Percentiles rank a stretch among this genome's conserved stretches.
phyloP scores from a whole-genome alignment of 257 asterid species.

The Salvia miltiorrhiza region DNA sequence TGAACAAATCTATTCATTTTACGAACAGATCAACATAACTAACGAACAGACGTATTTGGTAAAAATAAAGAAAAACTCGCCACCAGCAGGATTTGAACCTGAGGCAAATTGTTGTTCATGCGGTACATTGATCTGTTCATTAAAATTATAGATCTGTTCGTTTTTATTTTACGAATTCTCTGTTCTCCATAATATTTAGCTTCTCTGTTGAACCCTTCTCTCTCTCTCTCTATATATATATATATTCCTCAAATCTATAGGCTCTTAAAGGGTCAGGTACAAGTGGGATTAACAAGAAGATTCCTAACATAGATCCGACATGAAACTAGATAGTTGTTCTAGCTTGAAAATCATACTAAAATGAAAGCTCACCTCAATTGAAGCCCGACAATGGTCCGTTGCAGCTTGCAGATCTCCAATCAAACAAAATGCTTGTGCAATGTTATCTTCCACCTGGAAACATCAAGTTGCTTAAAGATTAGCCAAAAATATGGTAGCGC shows the following conservation, averaged over 20 bases:
- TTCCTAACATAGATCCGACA: background rate
- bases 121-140: too few species aligned
- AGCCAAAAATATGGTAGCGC: background rate
- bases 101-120: too few species aligned
- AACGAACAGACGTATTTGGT: too few species aligned
- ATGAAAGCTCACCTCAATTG: conserved; percentile 52
- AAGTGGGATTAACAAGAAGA: background rate
- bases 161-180: too few species aligned
- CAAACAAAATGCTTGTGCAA: conserved; percentile 73
- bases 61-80: too few species aligned
- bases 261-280: background rate
- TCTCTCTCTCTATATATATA: too few species aligned
- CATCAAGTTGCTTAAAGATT: conserved; percentile 9
- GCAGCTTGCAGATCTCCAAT: conserved; percentile 66
- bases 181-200: too few species aligned
- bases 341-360: conserved; percentile 8
- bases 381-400: conserved; percentile 66
- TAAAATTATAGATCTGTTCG: too few species aligned
- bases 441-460: conserved; percentile 69
- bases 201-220: too few species aligned
- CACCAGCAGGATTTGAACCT: too few species aligned
- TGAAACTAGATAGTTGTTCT: conserved; percentile 3
- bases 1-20: too few species aligned
- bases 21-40: too few species aligned
- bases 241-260: background rate